A percentile compares a stretch with the other conserved stretches of the same genome.
These are phyloP conservation scores for Naegleria lovaniensis DNA, from an alignment of 208 protist species.

Conservation along the genomic window DNA sequence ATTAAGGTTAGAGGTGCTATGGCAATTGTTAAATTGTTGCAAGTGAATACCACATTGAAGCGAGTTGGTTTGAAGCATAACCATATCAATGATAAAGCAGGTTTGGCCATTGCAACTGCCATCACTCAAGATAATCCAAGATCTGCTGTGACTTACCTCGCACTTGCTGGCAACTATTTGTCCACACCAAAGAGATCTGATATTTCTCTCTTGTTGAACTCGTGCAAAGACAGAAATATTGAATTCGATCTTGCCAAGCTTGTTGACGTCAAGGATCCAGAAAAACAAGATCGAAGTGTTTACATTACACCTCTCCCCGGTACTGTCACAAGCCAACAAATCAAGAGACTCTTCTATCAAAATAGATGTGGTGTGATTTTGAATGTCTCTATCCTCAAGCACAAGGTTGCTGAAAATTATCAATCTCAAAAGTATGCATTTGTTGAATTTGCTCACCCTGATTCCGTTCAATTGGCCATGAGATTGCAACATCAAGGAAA, in stretches of 20 bases:
- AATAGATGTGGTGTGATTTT: slow-evolving; percentile 5
- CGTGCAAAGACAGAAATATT: background rate
- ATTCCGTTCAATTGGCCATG: background rate
- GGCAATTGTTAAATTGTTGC: background rate
- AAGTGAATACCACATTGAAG: background rate
- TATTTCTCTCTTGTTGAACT: background rate
- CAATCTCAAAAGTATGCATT: background rate
- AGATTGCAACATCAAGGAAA: background rate
- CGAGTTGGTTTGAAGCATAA: background rate
- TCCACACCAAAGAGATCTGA: background rate
- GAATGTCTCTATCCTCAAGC: slow-evolving; percentile 8
- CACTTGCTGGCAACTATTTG: slow-evolving; percentile 13
- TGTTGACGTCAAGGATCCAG: background rate
- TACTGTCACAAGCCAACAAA: background rate
- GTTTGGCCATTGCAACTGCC: background rate
- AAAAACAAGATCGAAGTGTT: background rate
- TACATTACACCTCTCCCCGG: background rate
- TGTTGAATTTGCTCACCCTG: slow-evolving; percentile 16
- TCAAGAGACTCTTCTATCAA: slow-evolving; percentile 17
- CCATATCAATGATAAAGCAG: background rate
- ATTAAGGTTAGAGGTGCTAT: background rate
- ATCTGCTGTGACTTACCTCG: background rate
- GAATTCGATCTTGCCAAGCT: slow-evolving; percentile 12
- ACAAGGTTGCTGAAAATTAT: background rate
- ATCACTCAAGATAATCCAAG: background rate